Base-by-base conservation (phyloP, 805 yeast species). In the Cyberlindnera mycetangii region DNA sequence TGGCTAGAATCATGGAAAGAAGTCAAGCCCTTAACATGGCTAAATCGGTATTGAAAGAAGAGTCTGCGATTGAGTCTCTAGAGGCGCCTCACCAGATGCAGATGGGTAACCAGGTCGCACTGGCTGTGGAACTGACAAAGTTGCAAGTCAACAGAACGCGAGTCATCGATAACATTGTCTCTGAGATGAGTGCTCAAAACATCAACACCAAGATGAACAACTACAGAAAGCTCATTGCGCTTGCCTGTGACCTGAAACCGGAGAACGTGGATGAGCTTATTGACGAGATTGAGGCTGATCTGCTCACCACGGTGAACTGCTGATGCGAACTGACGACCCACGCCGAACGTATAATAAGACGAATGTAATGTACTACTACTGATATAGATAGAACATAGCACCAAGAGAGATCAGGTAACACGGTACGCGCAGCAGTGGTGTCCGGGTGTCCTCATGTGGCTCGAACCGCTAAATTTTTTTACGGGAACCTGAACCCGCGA, bases 221-320 rank as follows among this genome's bases (percentile, higher is more conserved):
- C 60, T 85, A 92, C 68, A 74, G 95, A 51, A 80, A 81, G 56
- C 71, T 92, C 49, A 82, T 93, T 34, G 78, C 92, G 19, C 68
- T 81, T 37, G 78, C 88, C 38, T 85, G 95, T 60, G 95, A 88
- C 2, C 72, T 89, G 43, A 78, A 81, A 39, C 74, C 82, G 17
- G 95, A 87, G 48, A 93, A 85, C 48, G 83, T 92, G 46, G 88
- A 84, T 53, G 84, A 86, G 24, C 72, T 89, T 47, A 71, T 92
- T 40, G 92, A 86, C 52, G 97, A 92, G 17, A 85, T 92, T 34
- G 89, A 70, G 46, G 61, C 63, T 20, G 74, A 68, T 45, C 49
- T 69, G 9, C 39, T 56, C 21, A 56, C 57, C 7, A 54, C 56
- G 1, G 56, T 48, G 20, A 34, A n/a, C n/a, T 16, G 37, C 15